Base-by-base conservation (phyloP, 2,329 filamentous ascomycete genomes). In the Didymella sp. region DNA sequence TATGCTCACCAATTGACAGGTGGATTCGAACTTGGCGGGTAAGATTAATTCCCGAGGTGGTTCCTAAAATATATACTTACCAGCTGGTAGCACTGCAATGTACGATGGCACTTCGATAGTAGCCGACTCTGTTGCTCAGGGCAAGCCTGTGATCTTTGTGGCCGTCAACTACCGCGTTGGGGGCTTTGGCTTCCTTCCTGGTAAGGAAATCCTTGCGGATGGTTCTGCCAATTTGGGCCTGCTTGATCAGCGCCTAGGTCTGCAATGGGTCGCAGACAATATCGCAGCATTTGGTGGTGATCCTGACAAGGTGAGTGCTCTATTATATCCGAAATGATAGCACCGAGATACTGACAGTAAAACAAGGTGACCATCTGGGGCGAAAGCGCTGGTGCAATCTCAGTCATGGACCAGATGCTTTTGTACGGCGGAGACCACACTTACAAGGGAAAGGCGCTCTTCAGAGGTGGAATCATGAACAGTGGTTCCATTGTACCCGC, bases 231-330 rank as follows among this genome's bases (percentile, higher is more conserved):
- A 93, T 69, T 73, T 91, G 3, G 90, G 90, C 3, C 81, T 91
- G 3, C 79, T 89, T 0, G 90, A 94, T 67, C 89, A 93, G 67
- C 82, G 89, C 30, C 80, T 89, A 61, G 90, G 84, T 0, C 79
- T 94, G 6, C 77, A 92, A 70, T 94, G 90, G 90, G 84, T 91
- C 1, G 86, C 88, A 7, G 89, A 91, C 65, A 91, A 93, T 63
- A 91, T 94, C 54, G 86, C 79, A 1, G 81, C 85, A 0, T 96
- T 95, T 69, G 91, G 91, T 9, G 91, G 91, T 13, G 90, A 94
- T 70, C 87, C 89, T 0, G 79, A 81, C n/a, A 89, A 89, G 72
- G 33, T 37, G 28, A 31, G 28, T 15, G 17, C 15, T 37, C 5
- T 17, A 37, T 19, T 19, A 21, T 4, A 11, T 4, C 5, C 33